phyloP scores from a whole-genome alignment of 768 basidiomycete genomes.

The Boletus pseudopeckii region DNA sequence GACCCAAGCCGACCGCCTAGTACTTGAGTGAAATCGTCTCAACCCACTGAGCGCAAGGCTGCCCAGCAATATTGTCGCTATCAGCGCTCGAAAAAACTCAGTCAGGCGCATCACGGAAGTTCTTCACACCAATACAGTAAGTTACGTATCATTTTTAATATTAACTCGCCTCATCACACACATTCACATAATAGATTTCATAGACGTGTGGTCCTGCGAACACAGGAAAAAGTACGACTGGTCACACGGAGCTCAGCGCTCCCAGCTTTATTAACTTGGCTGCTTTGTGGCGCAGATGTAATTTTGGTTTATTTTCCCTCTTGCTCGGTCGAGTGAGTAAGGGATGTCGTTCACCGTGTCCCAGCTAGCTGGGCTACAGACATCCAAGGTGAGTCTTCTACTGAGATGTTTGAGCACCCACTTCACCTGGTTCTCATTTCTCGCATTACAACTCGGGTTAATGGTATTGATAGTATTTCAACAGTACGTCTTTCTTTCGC shows the following conservation, averaged over 20 bases:
- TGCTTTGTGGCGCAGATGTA: neutral
- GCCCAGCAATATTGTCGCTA: no score
- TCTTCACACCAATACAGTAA: no score
- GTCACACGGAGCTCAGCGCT: no score
- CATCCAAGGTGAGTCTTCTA: constrained; percentile 6
- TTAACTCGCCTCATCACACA: neutral
- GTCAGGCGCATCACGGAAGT: no score
- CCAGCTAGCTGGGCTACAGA: constrained; percentile 11
- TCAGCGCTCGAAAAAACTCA: no score
- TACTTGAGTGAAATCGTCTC: no score
- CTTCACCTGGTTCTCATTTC: neutral
- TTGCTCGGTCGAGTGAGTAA: neutral
- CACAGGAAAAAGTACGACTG: neutral
- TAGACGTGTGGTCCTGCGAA: neutral
- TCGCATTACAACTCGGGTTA: neutral
- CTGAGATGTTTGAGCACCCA: neutral
- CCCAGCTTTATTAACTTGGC: neutral
- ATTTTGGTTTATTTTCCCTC: neutral
- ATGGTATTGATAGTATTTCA: constrained; percentile 8
- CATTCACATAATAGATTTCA: neutral
- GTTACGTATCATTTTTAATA: neutral
- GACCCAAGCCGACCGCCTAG: no score
- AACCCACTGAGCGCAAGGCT: no score
- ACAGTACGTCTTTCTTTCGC: constrained; percentile 4
- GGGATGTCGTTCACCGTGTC: neutral